Conservation (phyloP, 192 early-diverging fungal species). For the Coemansia sp. region DNA sequence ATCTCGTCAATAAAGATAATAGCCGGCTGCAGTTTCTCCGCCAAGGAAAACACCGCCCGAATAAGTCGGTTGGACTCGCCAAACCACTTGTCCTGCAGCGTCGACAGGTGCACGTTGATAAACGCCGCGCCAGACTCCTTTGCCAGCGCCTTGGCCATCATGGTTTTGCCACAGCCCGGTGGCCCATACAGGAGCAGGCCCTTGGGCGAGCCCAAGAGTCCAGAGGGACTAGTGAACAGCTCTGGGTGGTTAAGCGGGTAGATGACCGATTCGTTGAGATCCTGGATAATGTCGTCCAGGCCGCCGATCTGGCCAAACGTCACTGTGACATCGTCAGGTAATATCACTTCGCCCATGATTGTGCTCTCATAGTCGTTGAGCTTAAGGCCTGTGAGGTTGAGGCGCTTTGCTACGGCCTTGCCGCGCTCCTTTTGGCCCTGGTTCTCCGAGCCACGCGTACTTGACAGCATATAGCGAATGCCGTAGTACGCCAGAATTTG, state of each 20-base stretch:
- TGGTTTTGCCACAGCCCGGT: conserved; percentile 96
- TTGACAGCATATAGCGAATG: conserved; percentile 78
- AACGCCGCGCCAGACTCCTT: conserved; percentile 96
- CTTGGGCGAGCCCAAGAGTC: conserved; percentile 88
- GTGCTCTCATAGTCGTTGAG: conserved; percentile 91
- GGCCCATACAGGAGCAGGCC: conserved; percentile 96
- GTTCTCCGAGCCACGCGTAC: conserved; percentile 70
- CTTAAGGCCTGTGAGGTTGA: conserved; percentile 56
- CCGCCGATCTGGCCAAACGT: conserved; percentile 90
- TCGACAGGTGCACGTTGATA: conserved; percentile 96
- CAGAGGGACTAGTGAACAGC: conserved; percentile 80
- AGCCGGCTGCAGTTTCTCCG: conserved; percentile 88
- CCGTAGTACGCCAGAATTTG: conserved; percentile 87
- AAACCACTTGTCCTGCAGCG: conserved; percentile 98
- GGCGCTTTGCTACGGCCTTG: conserved; percentile 30
- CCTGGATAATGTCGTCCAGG: conserved; percentile 87
- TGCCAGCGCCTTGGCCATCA: conserved; percentile 97
- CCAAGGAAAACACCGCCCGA: conserved; percentile 88
- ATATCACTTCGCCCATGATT: conserved; percentile 91
- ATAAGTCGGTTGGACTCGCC: conserved; percentile 96
- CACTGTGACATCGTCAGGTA: conserved; percentile 86
- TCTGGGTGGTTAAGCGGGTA: conserved; percentile 92
- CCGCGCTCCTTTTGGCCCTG: conserved; percentile 75
- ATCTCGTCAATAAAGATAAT: conserved; percentile 99
- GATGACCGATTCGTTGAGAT: conserved; percentile 92